Conservation (phyloP, 2,329 filamentous ascomycete genomes). For the Orbilia ellipsospora region DNA sequence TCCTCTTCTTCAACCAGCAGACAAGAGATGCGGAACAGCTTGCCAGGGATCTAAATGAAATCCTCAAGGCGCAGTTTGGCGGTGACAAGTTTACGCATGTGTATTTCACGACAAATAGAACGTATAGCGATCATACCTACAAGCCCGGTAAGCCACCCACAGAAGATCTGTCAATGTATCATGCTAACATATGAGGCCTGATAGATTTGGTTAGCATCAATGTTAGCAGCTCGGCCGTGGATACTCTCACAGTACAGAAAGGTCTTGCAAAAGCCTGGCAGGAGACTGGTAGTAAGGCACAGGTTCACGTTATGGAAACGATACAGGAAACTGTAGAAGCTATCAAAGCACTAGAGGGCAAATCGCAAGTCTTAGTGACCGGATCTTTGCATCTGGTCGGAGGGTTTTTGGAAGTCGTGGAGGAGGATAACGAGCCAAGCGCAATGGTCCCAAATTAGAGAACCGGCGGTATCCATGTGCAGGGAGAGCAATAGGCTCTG, state of each 20-base stretch:
- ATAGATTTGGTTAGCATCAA: constrained; percentile 72
- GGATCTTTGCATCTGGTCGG: constrained; percentile 88
- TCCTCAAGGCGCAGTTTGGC: constrained; percentile 61
- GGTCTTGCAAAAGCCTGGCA: constrained; percentile 72
- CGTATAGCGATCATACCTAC: constrained; percentile 66
- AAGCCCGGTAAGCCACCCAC: constrained; percentile 64
- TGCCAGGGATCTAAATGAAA: constrained; percentile 71
- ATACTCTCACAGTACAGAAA: constrained; percentile 74
- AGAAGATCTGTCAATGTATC: neutral
- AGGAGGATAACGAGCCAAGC: constrained; percentile 60
- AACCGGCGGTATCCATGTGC: neutral
- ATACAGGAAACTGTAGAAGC: constrained; percentile 76
- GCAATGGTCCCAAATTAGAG: constrained; percentile 23
- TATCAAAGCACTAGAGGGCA: constrained; percentile 65
- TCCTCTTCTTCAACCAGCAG: constrained; percentile 93
- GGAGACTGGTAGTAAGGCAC: constrained; percentile 66
- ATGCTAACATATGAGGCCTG: constrained; percentile 67
- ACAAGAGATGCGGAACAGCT: constrained; percentile 78
- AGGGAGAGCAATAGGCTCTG: too few relatives aligned
- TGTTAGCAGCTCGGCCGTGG: constrained; percentile 70
- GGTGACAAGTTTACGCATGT: constrained; percentile 72
- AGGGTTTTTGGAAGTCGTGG: constrained; percentile 78
- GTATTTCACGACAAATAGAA: constrained; percentile 83
- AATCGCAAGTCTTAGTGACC: constrained; percentile 76
- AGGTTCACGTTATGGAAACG: constrained; percentile 71